A percentile compares a stretch with the other conserved stretches of the same genome.
Evolutionary conservation across 2,329 filamentous ascomycete species (phyloP).

Genomic region (Alternaria brassicicola): DNA sequence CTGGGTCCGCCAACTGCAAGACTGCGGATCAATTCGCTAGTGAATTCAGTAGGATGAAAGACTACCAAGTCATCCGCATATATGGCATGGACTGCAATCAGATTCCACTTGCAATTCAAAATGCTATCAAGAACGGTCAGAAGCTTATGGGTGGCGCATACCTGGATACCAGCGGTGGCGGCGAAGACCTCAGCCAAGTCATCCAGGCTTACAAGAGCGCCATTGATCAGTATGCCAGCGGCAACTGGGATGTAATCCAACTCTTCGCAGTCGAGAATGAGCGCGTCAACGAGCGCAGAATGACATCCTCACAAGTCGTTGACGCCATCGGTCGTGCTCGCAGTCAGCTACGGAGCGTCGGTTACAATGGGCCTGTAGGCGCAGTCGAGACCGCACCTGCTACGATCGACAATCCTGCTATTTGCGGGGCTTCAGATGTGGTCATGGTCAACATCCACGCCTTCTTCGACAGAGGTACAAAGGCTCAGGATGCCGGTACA

Average conservation of each 20-base stretch:
- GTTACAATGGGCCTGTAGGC: conserved; percentile 75
- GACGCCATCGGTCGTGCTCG: conserved; percentile 65
- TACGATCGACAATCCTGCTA: conserved; percentile 66
- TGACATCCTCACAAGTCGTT: conserved; percentile 61
- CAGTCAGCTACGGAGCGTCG: conserved; percentile 62
- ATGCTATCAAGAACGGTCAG: conserved; percentile 68
- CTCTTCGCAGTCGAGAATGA: conserved; percentile 84
- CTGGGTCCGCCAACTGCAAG: conserved; percentile 63
- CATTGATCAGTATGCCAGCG: conserved; percentile 51
- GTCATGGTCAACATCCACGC: conserved; percentile 83
- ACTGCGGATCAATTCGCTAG: conserved; percentile 63
- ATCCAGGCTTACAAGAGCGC: conserved; percentile 66
- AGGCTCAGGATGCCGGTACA: conserved; percentile 65
- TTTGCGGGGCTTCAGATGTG: conserved; percentile 78
- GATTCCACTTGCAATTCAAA: conserved; percentile 65
- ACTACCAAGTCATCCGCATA: conserved; percentile 71
- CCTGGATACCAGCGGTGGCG: conserved; percentile 57
- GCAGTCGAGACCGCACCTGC: conserved; percentile 80
- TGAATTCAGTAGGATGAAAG: conserved; percentile 66
- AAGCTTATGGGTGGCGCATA: conserved; percentile 79
- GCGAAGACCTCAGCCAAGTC: conserved; percentile 56
- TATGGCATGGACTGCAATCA: conserved; percentile 84
- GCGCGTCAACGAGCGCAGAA: conserved; percentile 64
- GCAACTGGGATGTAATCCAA: conserved; percentile 72
- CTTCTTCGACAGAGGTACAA: conserved; percentile 74